Percentiles rank a stretch among this genome's conserved stretches.
These are phyloP conservation scores for Aphanomyces cochlioides DNA, from an alignment of 352 stramenopile genomes.

Conservation along the genomic window DNA sequence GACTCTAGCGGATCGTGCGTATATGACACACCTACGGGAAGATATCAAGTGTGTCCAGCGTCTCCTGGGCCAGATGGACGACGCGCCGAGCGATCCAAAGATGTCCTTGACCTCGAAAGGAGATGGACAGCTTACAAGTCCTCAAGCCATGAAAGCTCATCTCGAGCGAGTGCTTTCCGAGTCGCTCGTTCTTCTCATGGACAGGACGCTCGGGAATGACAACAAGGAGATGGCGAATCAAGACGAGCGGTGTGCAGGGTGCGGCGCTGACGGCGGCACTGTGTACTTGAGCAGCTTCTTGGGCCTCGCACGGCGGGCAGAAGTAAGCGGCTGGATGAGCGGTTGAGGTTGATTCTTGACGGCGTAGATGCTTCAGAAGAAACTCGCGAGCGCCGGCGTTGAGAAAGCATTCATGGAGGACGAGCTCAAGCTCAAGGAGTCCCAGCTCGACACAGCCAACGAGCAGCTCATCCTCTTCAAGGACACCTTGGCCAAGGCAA, in stretches of 20 bases:
- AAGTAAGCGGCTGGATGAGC: slow-evolving; percentile 36
- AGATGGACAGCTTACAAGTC: too few relatives aligned
- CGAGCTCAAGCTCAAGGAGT: not conserved
- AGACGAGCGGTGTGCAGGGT: slow-evolving; percentile 32
- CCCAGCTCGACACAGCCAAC: not conserved
- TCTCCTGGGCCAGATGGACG: not conserved
- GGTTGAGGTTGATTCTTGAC: not conserved
- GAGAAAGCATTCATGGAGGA: not conserved
- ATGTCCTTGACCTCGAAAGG: not conserved
- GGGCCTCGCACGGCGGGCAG: slow-evolving; percentile 42
- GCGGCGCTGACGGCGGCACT: slow-evolving; percentile 39
- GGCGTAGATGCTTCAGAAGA: not conserved
- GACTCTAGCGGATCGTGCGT: not conserved
- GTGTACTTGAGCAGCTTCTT: slow-evolving; percentile 50
- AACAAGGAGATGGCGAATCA: slow-evolving; percentile 15
- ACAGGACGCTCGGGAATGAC: slow-evolving; percentile 25
- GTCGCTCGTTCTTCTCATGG: slow-evolving; percentile 36
- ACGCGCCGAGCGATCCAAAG: not conserved
- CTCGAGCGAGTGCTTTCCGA: slow-evolving; percentile 40
- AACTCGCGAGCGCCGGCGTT: not conserved
- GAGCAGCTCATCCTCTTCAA: slow-evolving; percentile 32
- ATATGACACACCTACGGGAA: not conserved
- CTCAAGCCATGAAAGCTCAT: slow-evolving; percentile 33
- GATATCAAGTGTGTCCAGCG: slow-evolving; percentile 7
- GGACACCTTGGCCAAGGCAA: not conserved